These are phyloP conservation scores for Davidsoniella eucalypti DNA, from an alignment of 2,329 filamentous ascomycete species.

Conservation along the genomic window DNA sequence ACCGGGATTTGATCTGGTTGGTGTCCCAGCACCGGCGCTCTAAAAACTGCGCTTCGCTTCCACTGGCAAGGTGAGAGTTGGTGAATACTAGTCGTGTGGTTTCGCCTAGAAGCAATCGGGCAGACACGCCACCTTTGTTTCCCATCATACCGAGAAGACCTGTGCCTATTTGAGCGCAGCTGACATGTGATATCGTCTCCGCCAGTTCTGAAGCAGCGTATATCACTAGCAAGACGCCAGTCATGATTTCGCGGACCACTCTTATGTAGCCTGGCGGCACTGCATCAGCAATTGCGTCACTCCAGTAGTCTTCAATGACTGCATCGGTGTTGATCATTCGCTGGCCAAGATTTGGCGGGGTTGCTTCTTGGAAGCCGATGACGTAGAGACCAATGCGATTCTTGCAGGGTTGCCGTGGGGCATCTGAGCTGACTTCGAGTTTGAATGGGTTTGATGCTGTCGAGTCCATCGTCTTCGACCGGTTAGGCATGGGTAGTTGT, in stretches of 20 bases:
- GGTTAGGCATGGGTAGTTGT: constrained; percentile 7
- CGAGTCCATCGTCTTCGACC: constrained; percentile 1
- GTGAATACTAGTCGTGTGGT: constrained; percentile 79
- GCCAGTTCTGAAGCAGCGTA: constrained; percentile 69
- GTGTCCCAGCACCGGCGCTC: constrained; percentile 86
- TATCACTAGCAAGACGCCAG: constrained; percentile 68
- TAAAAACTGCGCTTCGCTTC: constrained; percentile 57
- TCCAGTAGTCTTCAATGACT: constrained; percentile 60
- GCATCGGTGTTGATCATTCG: constrained; percentile 66
- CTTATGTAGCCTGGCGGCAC: constrained; percentile 63
- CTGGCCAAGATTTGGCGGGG: constrained; percentile 64
- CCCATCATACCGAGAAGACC: constrained; percentile 86
- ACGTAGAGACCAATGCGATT: constrained; percentile 62
- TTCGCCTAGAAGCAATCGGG: constrained; percentile 71
- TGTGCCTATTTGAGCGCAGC: constrained; percentile 70
- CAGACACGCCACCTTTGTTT: constrained; percentile 82
- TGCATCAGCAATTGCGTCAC: constrained; percentile 53
- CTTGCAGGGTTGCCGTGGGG: constrained; percentile 8
- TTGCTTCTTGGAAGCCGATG: constrained; percentile 79
- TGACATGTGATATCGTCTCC: constrained; percentile 62
- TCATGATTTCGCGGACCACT: constrained; percentile 67
- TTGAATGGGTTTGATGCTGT: constrained; percentile 5
- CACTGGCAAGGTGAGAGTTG: constrained; percentile 82
- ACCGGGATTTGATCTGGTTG: constrained; percentile 56
- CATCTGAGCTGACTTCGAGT: constrained; percentile 8